Evolutionary conservation across 1,284 basidiomycete species (phyloP).

Genomic region (Pseudozyma thailandica): DNA sequence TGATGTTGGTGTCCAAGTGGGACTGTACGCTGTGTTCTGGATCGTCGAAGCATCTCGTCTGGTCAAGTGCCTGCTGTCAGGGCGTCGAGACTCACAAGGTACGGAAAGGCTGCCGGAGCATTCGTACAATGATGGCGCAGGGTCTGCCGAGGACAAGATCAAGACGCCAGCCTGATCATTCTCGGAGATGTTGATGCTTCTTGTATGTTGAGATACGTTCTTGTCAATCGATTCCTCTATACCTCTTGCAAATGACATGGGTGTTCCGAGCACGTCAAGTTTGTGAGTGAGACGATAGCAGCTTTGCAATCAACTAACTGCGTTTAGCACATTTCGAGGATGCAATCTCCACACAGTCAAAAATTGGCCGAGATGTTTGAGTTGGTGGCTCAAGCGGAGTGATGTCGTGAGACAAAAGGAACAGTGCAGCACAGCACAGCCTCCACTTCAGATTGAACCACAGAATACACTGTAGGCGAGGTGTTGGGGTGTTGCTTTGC

Average conservation of each 20-base stretch:
- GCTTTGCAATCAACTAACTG: no score
- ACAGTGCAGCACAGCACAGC: background rate
- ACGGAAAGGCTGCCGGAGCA: constrained; percentile 12
- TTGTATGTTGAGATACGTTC: no score
- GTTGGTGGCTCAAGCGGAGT: no score
- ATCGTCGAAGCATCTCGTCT: constrained; percentile 22
- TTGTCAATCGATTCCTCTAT: no score
- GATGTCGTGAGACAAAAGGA: background rate
- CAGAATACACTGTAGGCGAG: no score
- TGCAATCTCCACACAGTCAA: background rate
- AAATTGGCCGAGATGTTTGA: background rate
- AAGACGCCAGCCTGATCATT: constrained; percentile 1
- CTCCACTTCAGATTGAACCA: constrained; percentile 7
- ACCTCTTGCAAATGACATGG: no score
- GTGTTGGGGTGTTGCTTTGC: no score
- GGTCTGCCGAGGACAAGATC: constrained; percentile 18
- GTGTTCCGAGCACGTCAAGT: no score
- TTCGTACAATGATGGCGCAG: constrained; percentile 6
- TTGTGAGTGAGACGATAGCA: no score
- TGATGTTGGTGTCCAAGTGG: constrained; percentile 48
- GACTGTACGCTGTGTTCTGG: constrained; percentile 45
- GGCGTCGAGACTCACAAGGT: constrained; percentile 1
- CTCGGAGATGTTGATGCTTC: background rate
- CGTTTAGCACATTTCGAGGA: background rate
- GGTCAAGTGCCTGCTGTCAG: constrained; percentile 1